Conservation (phyloP, 352 stramenopile genomes). For the Plasmopara muralis region DNA sequence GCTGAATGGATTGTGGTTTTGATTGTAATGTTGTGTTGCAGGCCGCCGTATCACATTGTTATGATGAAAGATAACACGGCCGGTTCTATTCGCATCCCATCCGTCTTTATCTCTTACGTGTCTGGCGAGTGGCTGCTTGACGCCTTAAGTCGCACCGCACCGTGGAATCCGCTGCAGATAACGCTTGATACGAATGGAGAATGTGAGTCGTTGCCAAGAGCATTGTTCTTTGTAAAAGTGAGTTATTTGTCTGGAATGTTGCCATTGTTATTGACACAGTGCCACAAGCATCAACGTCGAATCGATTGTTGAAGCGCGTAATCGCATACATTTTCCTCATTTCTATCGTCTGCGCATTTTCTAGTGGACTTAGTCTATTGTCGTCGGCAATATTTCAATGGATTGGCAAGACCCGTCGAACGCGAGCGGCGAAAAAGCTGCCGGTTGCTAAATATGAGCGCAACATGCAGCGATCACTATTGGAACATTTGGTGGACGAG, state of each 20-base stretch:
- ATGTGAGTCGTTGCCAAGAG: constrained; percentile 26
- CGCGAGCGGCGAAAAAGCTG: constrained; percentile 44
- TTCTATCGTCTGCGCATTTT: constrained; percentile 73
- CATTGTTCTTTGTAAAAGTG: neutral
- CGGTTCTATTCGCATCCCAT: constrained; percentile 52
- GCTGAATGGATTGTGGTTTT: neutral
- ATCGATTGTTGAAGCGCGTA: constrained; percentile 57
- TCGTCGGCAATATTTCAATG: constrained; percentile 61
- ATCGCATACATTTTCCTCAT: constrained; percentile 74
- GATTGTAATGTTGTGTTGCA: constrained; percentile 12
- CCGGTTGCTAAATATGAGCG: constrained; percentile 49
- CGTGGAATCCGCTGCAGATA: constrained; percentile 52
- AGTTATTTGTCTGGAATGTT: neutral
- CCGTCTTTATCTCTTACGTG: constrained; percentile 62
- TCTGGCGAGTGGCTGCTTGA: constrained; percentile 54
- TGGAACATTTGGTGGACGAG: constrained; percentile 38
- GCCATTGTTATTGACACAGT: constrained; percentile 26
- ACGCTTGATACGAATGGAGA: constrained; percentile 55
- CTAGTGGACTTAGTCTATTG: constrained; percentile 60
- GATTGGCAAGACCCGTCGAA: constrained; percentile 50
- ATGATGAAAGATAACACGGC: constrained; percentile 81
- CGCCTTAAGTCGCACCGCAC: constrained; percentile 26
- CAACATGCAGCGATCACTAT: constrained; percentile 39
- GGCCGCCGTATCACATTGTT: constrained; percentile 72
- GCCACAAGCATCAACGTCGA: constrained; percentile 42